Percentiles rank a stretch among this genome's conserved stretches.
Conservation (phyloP, 1,284 basidiomycete species). For the Wolfiporia cocos region DNA sequence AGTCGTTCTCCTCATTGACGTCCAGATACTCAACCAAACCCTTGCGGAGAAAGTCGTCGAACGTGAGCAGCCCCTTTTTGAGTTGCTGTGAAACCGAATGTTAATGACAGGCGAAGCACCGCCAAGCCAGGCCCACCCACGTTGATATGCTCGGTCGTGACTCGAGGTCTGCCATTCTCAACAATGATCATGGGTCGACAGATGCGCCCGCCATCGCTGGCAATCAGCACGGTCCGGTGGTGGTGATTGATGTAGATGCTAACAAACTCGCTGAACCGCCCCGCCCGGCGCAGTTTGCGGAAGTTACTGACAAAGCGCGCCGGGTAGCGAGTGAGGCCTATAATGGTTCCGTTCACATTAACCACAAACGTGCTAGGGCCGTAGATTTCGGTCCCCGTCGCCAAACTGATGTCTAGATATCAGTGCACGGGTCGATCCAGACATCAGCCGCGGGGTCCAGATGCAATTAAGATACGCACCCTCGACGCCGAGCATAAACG, state of each 20-base stretch:
- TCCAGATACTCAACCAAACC: constrained; percentile 99
- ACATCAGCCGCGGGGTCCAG: not conserved
- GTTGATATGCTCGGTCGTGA: constrained; percentile 83
- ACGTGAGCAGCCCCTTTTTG: constrained; percentile 75
- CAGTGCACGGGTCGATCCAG: constrained; percentile 6
- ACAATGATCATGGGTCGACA: constrained; percentile 99
- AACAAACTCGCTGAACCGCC: constrained; percentile 94
- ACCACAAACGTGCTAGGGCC: constrained; percentile 89
- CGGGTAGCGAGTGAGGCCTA: constrained; percentile 89
- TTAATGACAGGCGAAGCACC: not conserved
- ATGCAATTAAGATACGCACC: constrained; percentile 38
- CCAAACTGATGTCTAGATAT: constrained; percentile 78
- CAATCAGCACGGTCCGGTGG: constrained; percentile 94
- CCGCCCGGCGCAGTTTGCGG: constrained; percentile 87
- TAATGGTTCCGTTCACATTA: constrained; percentile 94
- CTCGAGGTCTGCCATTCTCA: constrained; percentile 75
- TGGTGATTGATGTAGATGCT: constrained; percentile 97
- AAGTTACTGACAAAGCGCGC: constrained; percentile 87
- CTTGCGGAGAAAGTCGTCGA: constrained; percentile 91
- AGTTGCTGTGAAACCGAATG: constrained; percentile 48
- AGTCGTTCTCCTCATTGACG: constrained; percentile 99
- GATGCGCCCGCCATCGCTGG: constrained; percentile 96
- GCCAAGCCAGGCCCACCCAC: constrained; percentile 41
- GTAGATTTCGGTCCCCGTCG: constrained; percentile 96
- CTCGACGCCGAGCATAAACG: constrained; percentile 95